phyloP scores from a whole-genome alignment of 768 basidiomycete genomes.

The Trametes sanguinea region DNA sequence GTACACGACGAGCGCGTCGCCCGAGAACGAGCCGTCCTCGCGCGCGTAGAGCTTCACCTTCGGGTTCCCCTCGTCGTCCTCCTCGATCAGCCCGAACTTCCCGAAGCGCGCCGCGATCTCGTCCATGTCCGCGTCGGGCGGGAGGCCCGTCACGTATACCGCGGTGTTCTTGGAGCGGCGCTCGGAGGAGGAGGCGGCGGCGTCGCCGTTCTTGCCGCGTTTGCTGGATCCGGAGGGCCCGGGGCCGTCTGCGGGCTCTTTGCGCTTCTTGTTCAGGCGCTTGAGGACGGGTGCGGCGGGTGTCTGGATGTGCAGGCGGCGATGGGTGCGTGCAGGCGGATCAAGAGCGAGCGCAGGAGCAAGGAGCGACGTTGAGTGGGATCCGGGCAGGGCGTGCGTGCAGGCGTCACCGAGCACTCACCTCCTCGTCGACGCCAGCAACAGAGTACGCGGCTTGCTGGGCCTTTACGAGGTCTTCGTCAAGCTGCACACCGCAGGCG shows the following conservation, averaged over 20 bases:
- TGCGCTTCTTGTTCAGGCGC: conserved; percentile 80
- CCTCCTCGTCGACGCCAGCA: conserved; percentile 91
- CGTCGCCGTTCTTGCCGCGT: conserved; percentile 50
- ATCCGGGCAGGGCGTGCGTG: neutral
- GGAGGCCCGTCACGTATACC: conserved; percentile 85
- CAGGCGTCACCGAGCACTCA: conserved; percentile 39
- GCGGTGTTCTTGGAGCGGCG: conserved; percentile 89
- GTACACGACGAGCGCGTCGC: conserved; percentile 94
- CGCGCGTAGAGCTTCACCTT: conserved; percentile 95
- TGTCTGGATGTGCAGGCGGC: conserved; percentile 48
- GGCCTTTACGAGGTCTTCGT: conserved; percentile 81
- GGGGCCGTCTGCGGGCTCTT: conserved; percentile 66
- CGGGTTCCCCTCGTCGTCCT: conserved; percentile 88
- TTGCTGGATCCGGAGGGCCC: conserved; percentile 56
- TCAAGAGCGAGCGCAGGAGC: conserved; percentile 2
- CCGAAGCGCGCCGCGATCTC: conserved; percentile 86
- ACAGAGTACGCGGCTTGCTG: conserved; percentile 97
- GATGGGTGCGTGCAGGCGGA: neutral
- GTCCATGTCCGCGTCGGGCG: conserved; percentile 68
- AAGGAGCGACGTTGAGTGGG: conserved; percentile 3
- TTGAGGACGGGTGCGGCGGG: conserved; percentile 86
- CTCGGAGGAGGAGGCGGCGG: conserved; percentile 35
- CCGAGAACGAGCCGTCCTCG: conserved; percentile 85
- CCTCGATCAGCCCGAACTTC: conserved; percentile 90
- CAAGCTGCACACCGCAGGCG: conserved; percentile 40